phyloP scores from a whole-genome alignment of 1,284 basidiomycete species.

The Termitomyces sp. region DNA sequence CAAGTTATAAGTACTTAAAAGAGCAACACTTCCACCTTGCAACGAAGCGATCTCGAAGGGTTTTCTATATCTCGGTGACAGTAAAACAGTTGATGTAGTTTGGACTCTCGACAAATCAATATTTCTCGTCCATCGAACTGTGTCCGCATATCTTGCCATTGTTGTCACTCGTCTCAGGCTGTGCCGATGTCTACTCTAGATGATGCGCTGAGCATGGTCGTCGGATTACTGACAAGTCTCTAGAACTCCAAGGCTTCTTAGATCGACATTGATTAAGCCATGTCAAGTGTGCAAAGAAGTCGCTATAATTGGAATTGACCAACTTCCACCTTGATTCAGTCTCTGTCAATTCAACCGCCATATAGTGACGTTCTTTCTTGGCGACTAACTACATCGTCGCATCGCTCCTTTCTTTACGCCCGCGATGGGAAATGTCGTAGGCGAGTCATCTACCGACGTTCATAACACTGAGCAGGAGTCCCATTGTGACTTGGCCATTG shows the following conservation, averaged over 20 bases:
- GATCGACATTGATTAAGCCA: background rate
- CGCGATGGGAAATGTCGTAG: slow-evolving; percentile 10
- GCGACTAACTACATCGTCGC: background rate
- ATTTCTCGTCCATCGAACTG: background rate
- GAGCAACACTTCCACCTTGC: background rate
- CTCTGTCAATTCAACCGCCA: slow-evolving; percentile 3
- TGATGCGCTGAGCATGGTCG: background rate
- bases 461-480: background rate
- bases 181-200: background rate
- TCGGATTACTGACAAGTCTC: no score
- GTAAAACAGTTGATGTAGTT: background rate
- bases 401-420: background rate
- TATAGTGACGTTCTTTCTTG: background rate
- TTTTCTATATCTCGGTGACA: background rate
- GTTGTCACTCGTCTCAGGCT: background rate
- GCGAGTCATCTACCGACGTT: slow-evolving; percentile 4
- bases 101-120: background rate
- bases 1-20: background rate
- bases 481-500: background rate
- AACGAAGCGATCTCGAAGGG: background rate
- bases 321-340: slow-evolving; percentile 8
- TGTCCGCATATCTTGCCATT: background rate
- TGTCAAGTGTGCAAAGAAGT: background rate
- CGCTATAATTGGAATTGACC: background rate
- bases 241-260: no score